Evolutionary conservation across 768 basidiomycete species (phyloP), one percentile per base, ranked within the genome.

Genomic region (Amylocystis lapponica): DNA sequence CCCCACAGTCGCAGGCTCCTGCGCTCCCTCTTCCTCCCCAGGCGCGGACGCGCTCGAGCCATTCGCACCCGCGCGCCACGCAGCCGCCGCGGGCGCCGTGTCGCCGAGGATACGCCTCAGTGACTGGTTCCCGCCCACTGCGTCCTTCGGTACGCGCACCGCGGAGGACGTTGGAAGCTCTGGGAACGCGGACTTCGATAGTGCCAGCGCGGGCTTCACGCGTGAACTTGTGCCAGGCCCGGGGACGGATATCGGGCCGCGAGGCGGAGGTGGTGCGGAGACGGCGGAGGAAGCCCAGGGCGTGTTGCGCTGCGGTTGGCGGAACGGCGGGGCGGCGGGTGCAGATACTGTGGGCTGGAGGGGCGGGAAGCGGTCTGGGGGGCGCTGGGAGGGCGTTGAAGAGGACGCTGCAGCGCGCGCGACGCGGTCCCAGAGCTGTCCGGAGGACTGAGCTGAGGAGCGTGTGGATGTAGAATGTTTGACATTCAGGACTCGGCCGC

Each of bases 371-470:
- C 55, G 56, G 19, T 48, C 50, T 4, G 38, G 43, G 17, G 59
- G 39, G 8, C 39, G 34, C 22, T 61, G 50, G 8, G 71, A 65
- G 3, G 54, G 45, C 20, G 56, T 48, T 26, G 55, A 52, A 1
- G 51, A 32, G 22, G 70, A 66, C 0, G 66, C 59, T 0, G 91
- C 93, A 0, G 89, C 92, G 47, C 76, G 78, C 6, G 89, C 92
- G 20, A 95, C 91, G 13, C 92, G 81, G 50, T 92, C 89, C 81
- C 78, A 90, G 0, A 95, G 75, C 47, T 83, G 76, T 39, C 83
- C 70, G 2, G 83, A 79, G 2, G 78, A 70, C 47, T 72, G 70
- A 22, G 71, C 67, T 10, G 77, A 72, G 2, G 78, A 73, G 8
- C 78, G 72, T 0, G 77, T 66, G 1, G 76, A 69, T 0, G 86